Evolutionary conservation across 345 rosid genomes (phyloP).

Genomic region (Syzygium oleosum): DNA sequence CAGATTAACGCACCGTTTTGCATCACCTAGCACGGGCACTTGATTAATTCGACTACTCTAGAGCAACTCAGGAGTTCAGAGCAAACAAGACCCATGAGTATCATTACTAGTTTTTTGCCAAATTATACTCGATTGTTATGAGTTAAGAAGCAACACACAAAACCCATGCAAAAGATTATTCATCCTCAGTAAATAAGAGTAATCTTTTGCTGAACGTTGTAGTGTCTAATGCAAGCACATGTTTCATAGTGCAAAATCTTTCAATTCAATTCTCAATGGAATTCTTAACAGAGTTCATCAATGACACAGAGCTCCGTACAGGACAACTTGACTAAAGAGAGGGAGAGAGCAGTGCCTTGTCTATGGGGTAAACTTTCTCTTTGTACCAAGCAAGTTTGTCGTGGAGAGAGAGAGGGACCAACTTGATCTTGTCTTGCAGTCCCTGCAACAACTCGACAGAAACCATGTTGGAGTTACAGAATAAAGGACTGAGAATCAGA

Average conservation of each 20-base stretch:
- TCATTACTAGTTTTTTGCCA: too few relatives aligned
- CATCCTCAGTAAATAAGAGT: background rate
- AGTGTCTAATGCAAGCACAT: background rate
- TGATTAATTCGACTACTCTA: background rate
- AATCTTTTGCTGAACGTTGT: background rate
- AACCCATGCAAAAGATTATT: background rate
- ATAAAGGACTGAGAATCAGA: background rate
- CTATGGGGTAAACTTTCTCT: slow-evolving; percentile 59
- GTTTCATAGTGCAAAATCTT: background rate
- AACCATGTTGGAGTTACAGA: background rate
- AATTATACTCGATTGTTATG: too few relatives aligned
- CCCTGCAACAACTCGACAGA: slow-evolving; percentile 32
- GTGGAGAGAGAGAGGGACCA: slow-evolving; percentile 64
- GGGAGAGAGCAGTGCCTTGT: slow-evolving; percentile 38
- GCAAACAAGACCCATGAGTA: too few relatives aligned
- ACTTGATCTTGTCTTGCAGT: slow-evolving; percentile 63
- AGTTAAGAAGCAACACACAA: too few relatives aligned
- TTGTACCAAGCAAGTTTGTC: slow-evolving; percentile 82
- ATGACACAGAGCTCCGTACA: background rate
- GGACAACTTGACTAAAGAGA: background rate
- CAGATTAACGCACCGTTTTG: background rate
- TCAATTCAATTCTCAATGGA: background rate
- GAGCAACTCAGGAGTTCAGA: too few relatives aligned
- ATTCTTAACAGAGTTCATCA: background rate
- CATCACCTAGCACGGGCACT: background rate